Base-by-base conservation (phyloP, 176 grass and related monocot species). In the Avena sativa region DNA sequence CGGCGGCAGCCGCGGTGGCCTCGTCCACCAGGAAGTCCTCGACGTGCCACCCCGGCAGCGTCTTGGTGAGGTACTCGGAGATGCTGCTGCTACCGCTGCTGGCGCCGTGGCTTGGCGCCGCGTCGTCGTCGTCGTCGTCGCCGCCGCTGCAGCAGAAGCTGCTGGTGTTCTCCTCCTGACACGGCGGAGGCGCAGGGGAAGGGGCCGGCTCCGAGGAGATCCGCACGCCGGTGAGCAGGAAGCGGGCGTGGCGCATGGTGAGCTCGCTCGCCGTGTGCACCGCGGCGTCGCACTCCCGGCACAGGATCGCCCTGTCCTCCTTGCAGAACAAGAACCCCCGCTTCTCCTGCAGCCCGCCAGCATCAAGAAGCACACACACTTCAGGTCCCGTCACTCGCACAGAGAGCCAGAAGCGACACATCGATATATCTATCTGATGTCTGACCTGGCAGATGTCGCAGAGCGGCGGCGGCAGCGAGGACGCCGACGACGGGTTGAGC, bases 51-150 rank as follows among this genome's bases (percentile, higher is more conserved):
- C 96, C 93, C 12, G 96, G 96, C 51, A 96, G 88, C 83, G 86
- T 98, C 79, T 98, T 98, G 53, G 87, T 98, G 1, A 98, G 91
- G 88, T 98, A 98, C 84, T 98, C 93, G 65, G 96, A 98, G 86
- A 98, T 95, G 86, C 95, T 98, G 87, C 95, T 91, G 88, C 93
- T 30, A 76, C 79, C 79, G 83, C 95, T 69, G 85, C 86, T 89
- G 44, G 79, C 85, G 10, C 80, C 79, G 71, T 63, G 75, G 81
- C 74, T 85, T 30, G 25, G 66, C 53, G 52, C 5, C 5, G 53
- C 53, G 16, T 0, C 13, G 53, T 43, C 40, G 38, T 40, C 40
- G 38, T 40, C 14, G 34, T 81, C 84, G 47, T 64, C 81, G 69
- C 38, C 85, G 25, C 49, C 69, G 73, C 83, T 78, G 94, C 64